These are phyloP conservation scores for Calonectria pseudoturangicola DNA, from an alignment of 2,329 filamentous ascomycete genomes.

Conservation along the genomic window DNA sequence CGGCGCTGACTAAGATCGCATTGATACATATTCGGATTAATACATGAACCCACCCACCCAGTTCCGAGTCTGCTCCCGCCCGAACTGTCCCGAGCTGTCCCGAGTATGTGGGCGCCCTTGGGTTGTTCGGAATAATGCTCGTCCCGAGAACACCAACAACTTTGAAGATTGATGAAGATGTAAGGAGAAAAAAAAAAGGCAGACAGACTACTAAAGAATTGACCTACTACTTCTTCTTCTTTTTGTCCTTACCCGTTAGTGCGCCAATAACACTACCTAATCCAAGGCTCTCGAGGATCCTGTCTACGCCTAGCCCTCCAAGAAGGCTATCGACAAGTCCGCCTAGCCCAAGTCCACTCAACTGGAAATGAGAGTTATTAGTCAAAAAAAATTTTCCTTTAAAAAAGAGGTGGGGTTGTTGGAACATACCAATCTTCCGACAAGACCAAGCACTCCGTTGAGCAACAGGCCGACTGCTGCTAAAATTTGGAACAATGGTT, in stretches of 20 bases:
- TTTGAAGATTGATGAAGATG: background rate
- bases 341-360: slow-evolving; percentile 88
- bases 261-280: slow-evolving; percentile 69
- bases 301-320: slow-evolving; percentile 84
- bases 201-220: background rate
- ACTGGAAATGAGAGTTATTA: slow-evolving; percentile 57
- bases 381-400: slow-evolving; percentile 21
- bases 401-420: background rate
- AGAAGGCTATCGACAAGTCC: slow-evolving; percentile 87
- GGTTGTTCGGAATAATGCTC: no score
- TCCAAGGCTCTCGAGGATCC: slow-evolving; percentile 84
- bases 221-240: slow-evolving; percentile 42
- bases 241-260: slow-evolving; percentile 67
- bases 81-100: no score
- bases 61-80: no score
- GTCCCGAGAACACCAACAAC: no score
- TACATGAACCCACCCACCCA: no score
- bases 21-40: no score
- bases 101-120: no score
- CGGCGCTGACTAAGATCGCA: background rate
- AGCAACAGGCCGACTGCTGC: slow-evolving; percentile 90
- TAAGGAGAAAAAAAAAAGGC: background rate
- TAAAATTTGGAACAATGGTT: slow-evolving; percentile 94
- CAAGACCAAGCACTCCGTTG: slow-evolving; percentile 87
- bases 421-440: slow-evolving; percentile 79